phyloP scores from a whole-genome alignment of 2,329 filamentous ascomycete genomes.

The Didymellaceae sp. region DNA sequence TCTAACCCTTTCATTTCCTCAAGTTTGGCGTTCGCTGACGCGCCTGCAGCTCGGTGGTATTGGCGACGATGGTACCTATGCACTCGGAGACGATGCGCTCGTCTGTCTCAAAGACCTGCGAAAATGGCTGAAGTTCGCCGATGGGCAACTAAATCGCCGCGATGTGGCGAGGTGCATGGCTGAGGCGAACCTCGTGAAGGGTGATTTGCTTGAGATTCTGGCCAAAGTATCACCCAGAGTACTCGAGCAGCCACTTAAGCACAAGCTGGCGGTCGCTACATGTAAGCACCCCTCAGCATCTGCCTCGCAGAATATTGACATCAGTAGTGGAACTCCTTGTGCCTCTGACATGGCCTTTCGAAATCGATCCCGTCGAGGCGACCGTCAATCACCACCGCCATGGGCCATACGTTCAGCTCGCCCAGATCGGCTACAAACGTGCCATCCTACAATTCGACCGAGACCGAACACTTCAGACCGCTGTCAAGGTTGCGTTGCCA shows the following conservation, averaged over 20 bases:
- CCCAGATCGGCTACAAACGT: conserved; percentile 89
- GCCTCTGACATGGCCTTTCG: conserved; percentile 91
- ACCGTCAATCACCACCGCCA: conserved; percentile 94
- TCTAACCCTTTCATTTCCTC: not conserved
- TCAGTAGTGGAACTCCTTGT: conserved; percentile 79
- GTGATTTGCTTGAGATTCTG: conserved; percentile 88
- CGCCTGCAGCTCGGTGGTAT: conserved; percentile 78
- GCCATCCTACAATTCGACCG: conserved; percentile 84
- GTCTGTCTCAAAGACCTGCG: conserved; percentile 92
- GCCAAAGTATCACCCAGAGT: conserved; percentile 74
- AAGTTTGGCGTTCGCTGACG: conserved; percentile 18
- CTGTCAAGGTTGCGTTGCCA: conserved; percentile 80
- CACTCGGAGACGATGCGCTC: conserved; percentile 90
- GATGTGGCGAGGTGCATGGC: conserved; percentile 93
- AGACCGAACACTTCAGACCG: conserved; percentile 77
- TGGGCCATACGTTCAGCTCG: conserved; percentile 84
- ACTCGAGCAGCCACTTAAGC: conserved; percentile 75
- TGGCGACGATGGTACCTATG: conserved; percentile 81
- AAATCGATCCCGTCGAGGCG: conserved; percentile 78
- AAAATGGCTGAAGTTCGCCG: conserved; percentile 93
- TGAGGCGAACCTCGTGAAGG: conserved; percentile 89
- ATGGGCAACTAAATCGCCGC: conserved; percentile 90
- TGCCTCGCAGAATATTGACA: conserved; percentile 23
- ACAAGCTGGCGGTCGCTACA: conserved; percentile 81
- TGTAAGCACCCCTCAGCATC: conserved; percentile 44